Evolutionary conservation across 805 yeast genomes (phyloP).

Genomic region (Kuraishia cidri): DNA sequence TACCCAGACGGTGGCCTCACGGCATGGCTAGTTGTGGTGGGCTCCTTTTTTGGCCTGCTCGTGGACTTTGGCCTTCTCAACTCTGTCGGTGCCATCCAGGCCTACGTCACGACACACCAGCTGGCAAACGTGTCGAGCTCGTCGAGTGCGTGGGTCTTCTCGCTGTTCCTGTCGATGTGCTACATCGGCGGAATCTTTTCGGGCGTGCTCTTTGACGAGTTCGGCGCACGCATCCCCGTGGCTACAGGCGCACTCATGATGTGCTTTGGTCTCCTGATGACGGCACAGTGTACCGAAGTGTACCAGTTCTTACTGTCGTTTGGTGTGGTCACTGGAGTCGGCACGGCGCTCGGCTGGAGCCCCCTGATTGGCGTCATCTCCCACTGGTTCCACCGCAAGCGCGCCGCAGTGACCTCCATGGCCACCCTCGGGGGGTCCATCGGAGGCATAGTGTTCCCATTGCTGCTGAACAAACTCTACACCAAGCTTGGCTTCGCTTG

Average conservation of each 20-base stretch:
- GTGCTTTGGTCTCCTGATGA: constrained; percentile 40
- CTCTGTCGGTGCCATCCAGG: constrained; percentile 53
- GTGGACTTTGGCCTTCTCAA: constrained; percentile 50
- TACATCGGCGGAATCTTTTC: constrained; percentile 39
- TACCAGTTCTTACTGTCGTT: constrained; percentile 32
- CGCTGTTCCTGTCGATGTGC: constrained; percentile 40
- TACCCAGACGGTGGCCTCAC: constrained; percentile 53
- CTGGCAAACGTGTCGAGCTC: constrained; percentile 33
- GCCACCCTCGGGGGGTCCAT: constrained; percentile 49
- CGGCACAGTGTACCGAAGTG: constrained; percentile 31
- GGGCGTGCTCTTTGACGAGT: constrained; percentile 50
- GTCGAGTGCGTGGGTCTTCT: constrained; percentile 56
- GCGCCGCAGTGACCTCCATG: constrained; percentile 25
- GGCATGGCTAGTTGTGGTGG: constrained; percentile 50
- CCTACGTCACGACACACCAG: constrained; percentile 49
- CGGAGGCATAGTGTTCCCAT: constrained; percentile 58
- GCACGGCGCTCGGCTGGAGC: constrained; percentile 31
- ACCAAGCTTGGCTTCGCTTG: constrained; percentile 45
- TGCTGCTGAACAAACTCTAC: constrained; percentile 37
- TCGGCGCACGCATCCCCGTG: constrained; percentile 37
- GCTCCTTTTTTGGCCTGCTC: constrained; percentile 46
- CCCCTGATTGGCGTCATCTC: constrained; percentile 36
- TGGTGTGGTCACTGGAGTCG: constrained; percentile 27
- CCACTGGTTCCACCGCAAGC: constrained; percentile 32
- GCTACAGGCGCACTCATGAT: constrained; percentile 29